Base-by-base conservation (phyloP, 2,329 filamentous ascomycete genomes). In the Apiospora arundinis region DNA sequence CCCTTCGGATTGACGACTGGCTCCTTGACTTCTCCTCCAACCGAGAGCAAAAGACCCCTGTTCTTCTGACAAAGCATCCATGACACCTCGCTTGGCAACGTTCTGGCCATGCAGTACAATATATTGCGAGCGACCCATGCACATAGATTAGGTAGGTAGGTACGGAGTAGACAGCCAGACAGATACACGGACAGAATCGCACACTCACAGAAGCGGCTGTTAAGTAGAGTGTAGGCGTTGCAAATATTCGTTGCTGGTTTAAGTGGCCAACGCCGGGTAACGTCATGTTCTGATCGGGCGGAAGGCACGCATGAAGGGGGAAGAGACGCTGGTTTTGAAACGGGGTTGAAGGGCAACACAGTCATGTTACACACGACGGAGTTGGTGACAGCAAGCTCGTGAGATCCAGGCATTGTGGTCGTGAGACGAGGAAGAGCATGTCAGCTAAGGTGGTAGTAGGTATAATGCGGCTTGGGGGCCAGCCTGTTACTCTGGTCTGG, bases 1-100 rank as follows among this genome's bases (percentile, higher is more conserved):
- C 18, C 52, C 52, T 37, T 32, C 16, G 16, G 25, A 32, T 21
- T 40, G 37, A 56, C 49, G 49, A 7, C 23, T 25, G 37, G 37
- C 37, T 5, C 14, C 42, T 60, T 28, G 28, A 60, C 16, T 37
- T 21, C 52, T 37, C 52, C 52, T 37, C 52, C 52, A 63, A 40
- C 56, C 56, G 56, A 63, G 56, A 40, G 56, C 21, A 32, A 40
- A 63, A 40, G 52, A 40, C 56, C 32, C 56, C 56, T 40, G 56
- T 23, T 37, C 56, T 63, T 40, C 56, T 32, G 56, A 23, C 56
- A 63, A 63, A 63, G 32, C 32, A 63, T 14, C 18, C 21, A 40
- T n/a, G 21, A 40, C 18, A 12, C 18, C 9, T 63, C 28, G 28
- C 52, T 60, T 60, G 52, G 28, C 52, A 37, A 60, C 25, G 25